A percentile compares a stretch with the other conserved stretches of the same genome.
phyloP scores from a whole-genome alignment of 768 basidiomycete species.

The Lactarius evosmus region DNA sequence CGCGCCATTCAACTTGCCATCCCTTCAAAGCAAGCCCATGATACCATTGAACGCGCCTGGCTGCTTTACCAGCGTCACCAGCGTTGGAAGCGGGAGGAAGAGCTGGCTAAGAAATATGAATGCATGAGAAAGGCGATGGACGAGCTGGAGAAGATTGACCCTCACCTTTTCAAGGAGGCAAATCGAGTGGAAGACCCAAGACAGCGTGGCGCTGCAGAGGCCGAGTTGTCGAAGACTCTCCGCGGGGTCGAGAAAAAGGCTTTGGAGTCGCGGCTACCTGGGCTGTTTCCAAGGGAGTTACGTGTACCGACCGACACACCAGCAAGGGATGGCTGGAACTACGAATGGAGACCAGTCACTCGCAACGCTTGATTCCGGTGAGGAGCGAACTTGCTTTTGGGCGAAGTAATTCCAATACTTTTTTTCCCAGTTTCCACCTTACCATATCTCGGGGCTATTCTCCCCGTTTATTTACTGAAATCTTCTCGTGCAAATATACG shows the following conservation, averaged over 20 bases:
- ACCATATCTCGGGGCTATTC: not conserved
- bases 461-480: not conserved
- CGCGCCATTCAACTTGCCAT: constrained; percentile 78
- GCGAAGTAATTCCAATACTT: not conserved
- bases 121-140: constrained; percentile 86
- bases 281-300: constrained; percentile 84
- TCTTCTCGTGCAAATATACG: not conserved
- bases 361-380: constrained; percentile 21
- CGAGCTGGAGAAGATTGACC: constrained; percentile 58
- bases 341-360: constrained; percentile 65
- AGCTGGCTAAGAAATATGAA: constrained; percentile 72
- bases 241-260: constrained; percentile 65
- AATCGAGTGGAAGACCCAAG: constrained; percentile 76
- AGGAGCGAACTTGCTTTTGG: constrained; percentile 1
- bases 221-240: constrained; percentile 56
- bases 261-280: constrained; percentile 72
- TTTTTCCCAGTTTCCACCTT: not conserved
- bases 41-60: constrained; percentile 92
- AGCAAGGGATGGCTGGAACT: constrained; percentile 76
- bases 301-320: constrained; percentile 85
- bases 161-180: constrained; percentile 61
- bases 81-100: constrained; percentile 64
- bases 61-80: constrained; percentile 72
- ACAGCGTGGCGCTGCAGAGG: constrained; percentile 52
- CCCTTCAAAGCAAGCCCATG: constrained; percentile 83